Base-by-base conservation (phyloP, 208 protist genomes). In the Crithidia fasciculata region DNA sequence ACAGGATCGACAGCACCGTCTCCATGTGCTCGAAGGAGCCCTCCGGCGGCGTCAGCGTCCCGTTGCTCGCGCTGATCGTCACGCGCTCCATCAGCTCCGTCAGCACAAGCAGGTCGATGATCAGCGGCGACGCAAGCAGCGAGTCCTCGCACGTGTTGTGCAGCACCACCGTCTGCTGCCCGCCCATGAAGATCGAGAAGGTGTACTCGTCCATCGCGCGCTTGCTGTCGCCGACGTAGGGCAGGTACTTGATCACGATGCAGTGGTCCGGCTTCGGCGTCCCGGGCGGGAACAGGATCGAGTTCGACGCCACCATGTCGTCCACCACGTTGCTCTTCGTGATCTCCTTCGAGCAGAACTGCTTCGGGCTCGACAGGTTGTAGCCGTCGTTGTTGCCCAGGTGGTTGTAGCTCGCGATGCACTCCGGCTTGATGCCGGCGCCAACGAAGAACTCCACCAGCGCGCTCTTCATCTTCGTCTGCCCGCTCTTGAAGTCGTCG, bases 401-500 rank as follows among this genome's bases (percentile, higher is more conserved):
- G 87, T 99, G 99, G 69, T 94, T 94, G 76, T 94, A 94, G 71
- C 89, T 94, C 18, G 84, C 89, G 70, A 94, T 94, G 78, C 89
- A 94, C 80, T 91, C 84, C 43, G 89, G 86, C 74, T 91, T 91
- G 71, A 94, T 91, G 77, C 89, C 98, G 28, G 98, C 97, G 40
- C 73, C 76, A 47, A 99, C 96, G 69, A 99, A 92, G 84, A 99
- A 99, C 84, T 99, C 98, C 39, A 98, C 92, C 56, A 99, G 78
- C 3, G 99, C 98, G 37, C 95, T 98, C 87, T 99, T 99, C 79
- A 99, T 98, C 84, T 99, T 99, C n/a, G 99, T 99, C 90, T 99
- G 99, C 49, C 99, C 99, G 52, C 93, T 96, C 89, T 99, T 99
- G 93, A 99, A 99, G 85, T 99, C 99, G 80, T 99, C 98, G 64